Evolutionary conservation across 2,329 filamentous ascomycete genomes (phyloP).

Genomic region (Fusarium dlaminii): DNA sequence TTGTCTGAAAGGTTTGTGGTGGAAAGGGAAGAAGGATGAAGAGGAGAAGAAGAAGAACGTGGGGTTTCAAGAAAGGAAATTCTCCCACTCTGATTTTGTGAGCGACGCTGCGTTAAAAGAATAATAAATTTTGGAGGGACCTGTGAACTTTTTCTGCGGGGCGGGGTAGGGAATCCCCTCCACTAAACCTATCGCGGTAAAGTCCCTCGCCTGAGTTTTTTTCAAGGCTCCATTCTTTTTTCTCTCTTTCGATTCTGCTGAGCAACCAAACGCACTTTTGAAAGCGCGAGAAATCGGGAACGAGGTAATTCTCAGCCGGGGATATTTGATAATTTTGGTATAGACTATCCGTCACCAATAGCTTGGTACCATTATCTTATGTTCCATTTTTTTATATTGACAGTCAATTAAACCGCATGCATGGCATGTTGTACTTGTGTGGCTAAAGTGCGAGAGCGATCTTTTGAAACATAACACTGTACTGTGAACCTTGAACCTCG

Average conservation of each 20-base stretch:
- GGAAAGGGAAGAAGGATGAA: conserved; percentile 41
- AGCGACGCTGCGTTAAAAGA: conserved; percentile 35
- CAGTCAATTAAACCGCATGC: not conserved
- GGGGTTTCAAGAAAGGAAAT: conserved; percentile 52
- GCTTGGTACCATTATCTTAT: not conserved
- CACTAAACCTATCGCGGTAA: conserved; percentile 36
- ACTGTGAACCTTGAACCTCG: conserved; percentile 13
- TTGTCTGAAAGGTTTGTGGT: conserved; percentile 44
- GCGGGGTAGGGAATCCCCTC: conserved; percentile 40
- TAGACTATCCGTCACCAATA: not conserved
- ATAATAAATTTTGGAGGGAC: conserved; percentile 46
- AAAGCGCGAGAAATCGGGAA: conserved; percentile 33
- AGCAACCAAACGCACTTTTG: conserved; percentile 26
- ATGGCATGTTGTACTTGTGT: not conserved
- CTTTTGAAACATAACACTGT: not conserved
- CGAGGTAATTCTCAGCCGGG: conserved; percentile 31
- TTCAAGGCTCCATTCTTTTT: conserved; percentile 39
- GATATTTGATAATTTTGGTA: conserved; percentile 1
- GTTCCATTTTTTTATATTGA: not conserved
- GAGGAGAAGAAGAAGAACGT: conserved; percentile 45
- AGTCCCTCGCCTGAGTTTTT: conserved; percentile 45
- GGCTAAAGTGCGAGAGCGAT: conserved; percentile 7
- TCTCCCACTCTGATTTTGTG: conserved; percentile 49
- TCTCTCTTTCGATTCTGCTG: conserved; percentile 2
- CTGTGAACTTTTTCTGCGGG: conserved; percentile 48